phyloP scores from a whole-genome alignment of 2,329 filamentous ascomycete species.

The Alternaria infectoria region DNA sequence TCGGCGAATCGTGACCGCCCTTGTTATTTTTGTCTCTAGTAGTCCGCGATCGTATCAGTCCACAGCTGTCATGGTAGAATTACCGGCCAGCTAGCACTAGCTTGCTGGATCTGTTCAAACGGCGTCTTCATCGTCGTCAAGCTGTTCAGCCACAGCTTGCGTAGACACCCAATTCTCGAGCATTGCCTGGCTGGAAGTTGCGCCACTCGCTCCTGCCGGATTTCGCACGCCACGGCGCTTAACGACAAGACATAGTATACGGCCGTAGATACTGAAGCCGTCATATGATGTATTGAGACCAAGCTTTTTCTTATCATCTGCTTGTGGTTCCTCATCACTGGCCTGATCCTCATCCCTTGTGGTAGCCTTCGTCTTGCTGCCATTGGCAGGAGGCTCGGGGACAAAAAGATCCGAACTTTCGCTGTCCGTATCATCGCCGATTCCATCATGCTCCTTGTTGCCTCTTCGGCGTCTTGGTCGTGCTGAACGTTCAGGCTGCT shows the following conservation, averaged over 20 bases:
- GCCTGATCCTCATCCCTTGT: constrained; percentile 21
- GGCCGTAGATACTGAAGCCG: constrained; percentile 93
- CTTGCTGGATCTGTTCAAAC: constrained; percentile 22
- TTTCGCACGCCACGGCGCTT: constrained; percentile 64
- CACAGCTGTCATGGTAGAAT: constrained; percentile 14
- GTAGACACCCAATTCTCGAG: constrained; percentile 53
- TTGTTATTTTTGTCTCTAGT: constrained; percentile 23
- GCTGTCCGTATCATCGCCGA: constrained; percentile 34
- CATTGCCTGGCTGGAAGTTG: constrained; percentile 47
- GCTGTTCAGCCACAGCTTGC: constrained; percentile 46
- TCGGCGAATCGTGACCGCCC: constrained; percentile 1
- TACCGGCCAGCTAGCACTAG: neutral
- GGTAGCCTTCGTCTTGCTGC: constrained; percentile 23
- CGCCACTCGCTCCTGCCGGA: constrained; percentile 21
- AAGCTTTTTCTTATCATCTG: constrained; percentile 92
- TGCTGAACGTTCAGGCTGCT: constrained; percentile 20
- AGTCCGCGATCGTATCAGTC: constrained; percentile 23
- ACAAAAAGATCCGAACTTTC: constrained; percentile 43
- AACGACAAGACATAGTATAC: constrained; percentile 89
- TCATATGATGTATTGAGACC: constrained; percentile 87
- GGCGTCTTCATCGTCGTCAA: constrained; percentile 46
- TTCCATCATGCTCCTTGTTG: constrained; percentile 14
- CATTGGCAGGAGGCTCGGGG: constrained; percentile 21
- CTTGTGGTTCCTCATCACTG: constrained; percentile 55
- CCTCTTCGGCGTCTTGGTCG: constrained; percentile 20